Evolutionary conservation across 2,329 filamentous ascomycete species (phyloP), one percentile per base, ranked within the genome.

Genomic region (Aspergillus terreus): DNA sequence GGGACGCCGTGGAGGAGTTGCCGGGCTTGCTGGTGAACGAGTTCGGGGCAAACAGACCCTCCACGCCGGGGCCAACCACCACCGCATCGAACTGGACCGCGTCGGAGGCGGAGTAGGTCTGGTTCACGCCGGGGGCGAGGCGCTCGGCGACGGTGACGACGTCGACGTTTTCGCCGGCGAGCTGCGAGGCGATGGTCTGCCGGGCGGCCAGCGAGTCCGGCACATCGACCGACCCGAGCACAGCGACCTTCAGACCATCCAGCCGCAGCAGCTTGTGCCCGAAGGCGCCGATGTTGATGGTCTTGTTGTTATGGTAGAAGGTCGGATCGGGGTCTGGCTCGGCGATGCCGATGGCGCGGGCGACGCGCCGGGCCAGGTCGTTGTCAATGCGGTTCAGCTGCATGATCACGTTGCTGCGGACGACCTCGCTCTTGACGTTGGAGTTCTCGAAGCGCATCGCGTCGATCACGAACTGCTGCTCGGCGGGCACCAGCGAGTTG

Each of bases 401-500:
- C 14, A 73, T 72, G 40, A 90, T 75, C 1, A 87, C 82, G 57
- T 88, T 88, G 57, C 80, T 69, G 69, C 83, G 83, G 14, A 90
- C 82, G 1, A 76, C 62, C 0, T 69, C 58, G 40, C 81, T 84
- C 58, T 76, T 72, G 32, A 90, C 60, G 12, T 86, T 79, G 19
- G 82, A 78, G 0, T 78, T 79, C 71, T 90, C 87, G 66, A 90
- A 89, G 25, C 86, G 83, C 49, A 90, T 82, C 0, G 85, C 86
- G 65, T 90, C 86, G 71, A 90, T 78, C 36, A 90, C 68, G 63
- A 88, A 85, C 63, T 90, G 86, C 66, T 88, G 81, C 70, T 90
- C 86, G 0, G 77, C 76, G 1, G 78, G 75, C 1, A 78, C 74
- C 46, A 90, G 74, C 0, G 85, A 88, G 77, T 90, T 90, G 78